Base-by-base conservation (phyloP, 257 asterid species). In the Solanum pennellii region DNA sequence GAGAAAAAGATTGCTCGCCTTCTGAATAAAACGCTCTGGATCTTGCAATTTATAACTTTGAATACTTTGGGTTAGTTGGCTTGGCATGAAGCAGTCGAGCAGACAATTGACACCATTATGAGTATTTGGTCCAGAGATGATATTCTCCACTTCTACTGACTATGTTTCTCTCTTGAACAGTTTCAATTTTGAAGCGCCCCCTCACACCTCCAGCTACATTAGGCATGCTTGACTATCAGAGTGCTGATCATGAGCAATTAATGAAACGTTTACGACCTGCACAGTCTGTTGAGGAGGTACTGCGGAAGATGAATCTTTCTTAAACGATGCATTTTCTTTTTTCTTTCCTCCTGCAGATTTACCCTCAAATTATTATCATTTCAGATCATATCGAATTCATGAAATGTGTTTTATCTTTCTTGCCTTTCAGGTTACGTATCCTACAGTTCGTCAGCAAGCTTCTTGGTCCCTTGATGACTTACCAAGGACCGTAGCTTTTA, bases 251-350 rank as follows among this genome's bases (percentile, higher is more conserved):
- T 88, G 99, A 97, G 86, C 99, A 96, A 89, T 90, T 97, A 86
- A 94, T 97, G 95, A 96, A 97, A 91, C 98, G 99, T 69, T 89
- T 97, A 86, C 98, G 98, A 12, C 95, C 99, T 27, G 94, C 98
- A 27, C 99, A 92, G 82, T 95, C 98, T 37, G 98, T 97, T 85
- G 99, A 97, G 91, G 99, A 97, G 98, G 99, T 96, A 87, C 52
- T 83, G 52, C 6, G 89, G 85, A 39, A 33, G 33, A 39, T 68
- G 25, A 12, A 88, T 88, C 75, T 71, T 86, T 47, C 80, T 87
- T 35, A 37, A 44, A 44, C n/a, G 84, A 75, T 35, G 21, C 72
- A 68, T 33, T 80, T 80, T 87, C 47, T 31, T 56, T 62, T 23
- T 6, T 85, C 88, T 52, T 83, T 74, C 44, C 85, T 49, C 44